phyloP scores from a whole-genome alignment of 2,329 filamentous ascomycete genomes.

The Neocucurbitaria cava region DNA sequence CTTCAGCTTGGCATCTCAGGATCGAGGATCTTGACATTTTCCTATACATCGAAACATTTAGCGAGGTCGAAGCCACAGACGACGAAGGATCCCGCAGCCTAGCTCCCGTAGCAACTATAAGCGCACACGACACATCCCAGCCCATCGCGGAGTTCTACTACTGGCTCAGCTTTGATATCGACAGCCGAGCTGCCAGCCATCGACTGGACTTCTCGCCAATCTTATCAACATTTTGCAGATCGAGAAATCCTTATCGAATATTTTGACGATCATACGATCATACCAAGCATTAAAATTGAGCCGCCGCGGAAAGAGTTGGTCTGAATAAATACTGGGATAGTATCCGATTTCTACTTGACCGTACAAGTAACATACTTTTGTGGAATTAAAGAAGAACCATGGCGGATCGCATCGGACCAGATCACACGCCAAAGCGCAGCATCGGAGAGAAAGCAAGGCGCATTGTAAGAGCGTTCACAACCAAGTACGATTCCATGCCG shows the following conservation, averaged over 20 bases:
- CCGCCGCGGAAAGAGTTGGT: conserved; percentile 7
- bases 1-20: not conserved
- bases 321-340: conserved; percentile 8
- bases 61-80: conserved; percentile 15
- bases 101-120: conserved; percentile 11
- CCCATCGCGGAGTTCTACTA: conserved; percentile 2
- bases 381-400: conserved; percentile 7
- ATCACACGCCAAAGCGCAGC: conserved; percentile 49
- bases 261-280: conserved; percentile 4
- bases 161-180: conserved; percentile 19
- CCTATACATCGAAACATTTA: conserved; percentile 21
- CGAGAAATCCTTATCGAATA: conserved; percentile 20
- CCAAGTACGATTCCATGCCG: conserved; percentile 48
- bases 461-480: conserved; percentile 56
- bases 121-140: conserved; percentile 13
- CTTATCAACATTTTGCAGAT: conserved; percentile 19
- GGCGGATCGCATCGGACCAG: conserved; percentile 55
- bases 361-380: not conserved
- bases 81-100: conserved; percentile 17
- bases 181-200: conserved; percentile 23
- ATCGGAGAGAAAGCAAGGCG: conserved; percentile 51
- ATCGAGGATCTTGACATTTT: conserved; percentile 12
- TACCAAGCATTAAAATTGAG: not conserved
- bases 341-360: not conserved
- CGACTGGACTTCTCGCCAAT: conserved; percentile 22